A percentile compares a stretch with the other conserved stretches of the same genome.
phyloP scores from a whole-genome alignment of 2,329 filamentous ascomycete species.

The Sarocladium strictum region DNA sequence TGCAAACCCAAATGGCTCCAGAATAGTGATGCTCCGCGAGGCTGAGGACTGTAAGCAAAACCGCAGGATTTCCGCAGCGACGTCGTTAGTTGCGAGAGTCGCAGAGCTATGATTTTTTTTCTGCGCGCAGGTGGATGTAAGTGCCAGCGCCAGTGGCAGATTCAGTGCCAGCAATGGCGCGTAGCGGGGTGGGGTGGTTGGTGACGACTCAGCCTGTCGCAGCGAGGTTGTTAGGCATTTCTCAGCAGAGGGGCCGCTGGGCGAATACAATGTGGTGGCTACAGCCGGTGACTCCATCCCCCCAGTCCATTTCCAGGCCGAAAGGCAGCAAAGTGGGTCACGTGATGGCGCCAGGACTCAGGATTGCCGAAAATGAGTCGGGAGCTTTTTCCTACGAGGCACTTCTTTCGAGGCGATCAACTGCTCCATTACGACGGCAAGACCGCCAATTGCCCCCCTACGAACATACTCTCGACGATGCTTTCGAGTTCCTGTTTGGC shows the following conservation, averaged over 20 bases:
- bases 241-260: constrained; percentile 6
- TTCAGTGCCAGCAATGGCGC: not conserved
- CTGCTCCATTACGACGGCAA: constrained; percentile 35
- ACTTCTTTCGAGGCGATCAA: constrained; percentile 33
- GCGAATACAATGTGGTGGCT: not conserved
- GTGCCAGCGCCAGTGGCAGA: constrained; percentile 4
- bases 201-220: constrained; percentile 5
- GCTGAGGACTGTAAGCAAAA: not conserved
- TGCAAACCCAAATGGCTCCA: not conserved
- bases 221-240: constrained; percentile 9
- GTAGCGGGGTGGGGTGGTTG: constrained; percentile 3
- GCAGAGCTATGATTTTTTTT: constrained; percentile 3
- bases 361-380: constrained; percentile 37
- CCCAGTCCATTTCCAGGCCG: constrained; percentile 1
- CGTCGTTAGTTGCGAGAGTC: not conserved
- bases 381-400: constrained; percentile 34
- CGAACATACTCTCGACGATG: constrained; percentile 53
- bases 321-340: constrained; percentile 19
- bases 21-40: not conserved
- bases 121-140: constrained; percentile 8
- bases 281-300: constrained; percentile 8
- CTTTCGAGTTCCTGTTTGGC: constrained; percentile 56
- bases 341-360: constrained; percentile 30
- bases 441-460: constrained; percentile 46
- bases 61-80: not conserved